Percentiles rank a stretch among this genome's conserved stretches.
phyloP scores from a whole-genome alignment of 306 rosid genomes.

The Lupinus albus region DNA sequence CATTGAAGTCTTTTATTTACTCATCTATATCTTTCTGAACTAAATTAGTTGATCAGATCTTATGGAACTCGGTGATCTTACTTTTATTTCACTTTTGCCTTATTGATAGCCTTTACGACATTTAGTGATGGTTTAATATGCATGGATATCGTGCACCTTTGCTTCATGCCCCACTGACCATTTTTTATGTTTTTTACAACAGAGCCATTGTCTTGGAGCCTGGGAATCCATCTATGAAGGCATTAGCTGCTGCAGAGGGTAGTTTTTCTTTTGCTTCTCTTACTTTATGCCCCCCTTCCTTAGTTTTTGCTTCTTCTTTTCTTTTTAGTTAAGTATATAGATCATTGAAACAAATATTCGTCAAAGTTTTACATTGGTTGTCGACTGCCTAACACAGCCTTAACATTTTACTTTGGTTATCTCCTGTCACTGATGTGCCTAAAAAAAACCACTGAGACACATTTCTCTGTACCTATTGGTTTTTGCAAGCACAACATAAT shows the following conservation, averaged over 20 bases:
- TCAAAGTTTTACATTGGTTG: too few species aligned
- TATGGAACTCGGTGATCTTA: constrained; percentile 10
- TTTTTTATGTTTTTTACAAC: constrained; percentile 46
- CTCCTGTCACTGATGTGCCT: neutral
- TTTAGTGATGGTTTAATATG: constrained; percentile 27
- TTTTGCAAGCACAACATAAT: constrained; percentile 12
- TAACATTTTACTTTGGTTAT: too few species aligned
- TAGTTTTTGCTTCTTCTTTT: neutral
- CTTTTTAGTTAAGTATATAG: too few species aligned
- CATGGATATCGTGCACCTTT: neutral
- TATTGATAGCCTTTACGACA: neutral
- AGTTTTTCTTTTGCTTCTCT: constrained; percentile 36
- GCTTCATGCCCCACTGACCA: constrained; percentile 28
- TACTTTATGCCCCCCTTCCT: neutral
- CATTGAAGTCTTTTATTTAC: constrained; percentile 18
- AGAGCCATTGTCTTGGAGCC: constrained; percentile 90
- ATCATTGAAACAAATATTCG: too few species aligned
- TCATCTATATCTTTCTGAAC: constrained; percentile 23
- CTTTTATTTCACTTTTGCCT: constrained; percentile 16
- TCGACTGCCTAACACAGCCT: too few species aligned
- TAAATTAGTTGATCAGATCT: constrained; percentile 23
- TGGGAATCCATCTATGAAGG: constrained; percentile 78
- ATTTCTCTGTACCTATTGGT: neutral
- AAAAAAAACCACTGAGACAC: neutral
- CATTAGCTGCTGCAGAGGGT: constrained; percentile 75